phyloP scores from a whole-genome alignment of 1,139 yeast species.

The Wickerhamiella infanticola region DNA sequence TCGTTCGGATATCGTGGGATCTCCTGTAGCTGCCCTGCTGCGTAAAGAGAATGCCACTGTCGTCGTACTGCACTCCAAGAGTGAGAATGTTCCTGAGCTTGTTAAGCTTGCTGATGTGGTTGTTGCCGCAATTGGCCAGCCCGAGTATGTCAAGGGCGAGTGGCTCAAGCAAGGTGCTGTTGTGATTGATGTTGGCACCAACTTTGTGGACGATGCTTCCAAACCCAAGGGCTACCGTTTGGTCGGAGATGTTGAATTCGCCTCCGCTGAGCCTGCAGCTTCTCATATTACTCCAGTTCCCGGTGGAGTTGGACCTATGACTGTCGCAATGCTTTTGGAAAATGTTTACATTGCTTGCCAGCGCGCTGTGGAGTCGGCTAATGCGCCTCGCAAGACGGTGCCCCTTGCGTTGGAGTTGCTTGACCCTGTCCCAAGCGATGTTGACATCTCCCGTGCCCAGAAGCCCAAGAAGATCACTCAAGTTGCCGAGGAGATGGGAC shows the following conservation, averaged over 20 bases:
- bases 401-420: slow-evolving; percentile 53
- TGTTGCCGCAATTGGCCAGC: slow-evolving; percentile 80
- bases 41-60: slow-evolving; percentile 74
- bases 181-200: slow-evolving; percentile 92
- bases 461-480: slow-evolving; percentile 70
- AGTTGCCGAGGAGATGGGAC: slow-evolving; percentile 76
- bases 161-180: slow-evolving; percentile 79
- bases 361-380: slow-evolving; percentile 20
- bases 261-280: slow-evolving; percentile 48
- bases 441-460: slow-evolving; percentile 82
- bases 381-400: slow-evolving; percentile 23
- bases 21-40: slow-evolving; percentile 74
- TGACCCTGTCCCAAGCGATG: slow-evolving; percentile 86
- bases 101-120: slow-evolving; percentile 72
- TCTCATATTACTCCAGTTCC: slow-evolving; percentile 89
- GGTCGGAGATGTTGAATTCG: slow-evolving; percentile 90
- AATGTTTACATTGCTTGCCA: slow-evolving; percentile 79
- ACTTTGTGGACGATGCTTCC: slow-evolving; percentile 61
- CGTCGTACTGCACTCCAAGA: slow-evolving; percentile 68
- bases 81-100: slow-evolving; percentile 44
- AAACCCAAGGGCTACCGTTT: slow-evolving; percentile 72
- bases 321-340: slow-evolving; percentile 87
- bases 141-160: slow-evolving; percentile 71
- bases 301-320: slow-evolving; percentile 99
- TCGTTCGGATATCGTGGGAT: slow-evolving; percentile 90